Conservation (phyloP, 2,329 filamentous ascomycete species). For the Endoconidiophora laricicola region DNA sequence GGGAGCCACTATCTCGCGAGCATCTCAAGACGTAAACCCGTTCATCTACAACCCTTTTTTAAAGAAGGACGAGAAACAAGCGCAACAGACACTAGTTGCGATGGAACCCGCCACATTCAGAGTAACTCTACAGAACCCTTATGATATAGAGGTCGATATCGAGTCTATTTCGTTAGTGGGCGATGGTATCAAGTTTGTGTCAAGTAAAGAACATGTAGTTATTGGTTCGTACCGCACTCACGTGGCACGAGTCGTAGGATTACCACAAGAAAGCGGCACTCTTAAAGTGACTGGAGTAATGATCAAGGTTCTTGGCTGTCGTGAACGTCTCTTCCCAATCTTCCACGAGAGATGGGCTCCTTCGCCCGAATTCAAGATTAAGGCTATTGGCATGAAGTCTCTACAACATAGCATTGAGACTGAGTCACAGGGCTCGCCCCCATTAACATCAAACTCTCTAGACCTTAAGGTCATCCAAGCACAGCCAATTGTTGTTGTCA, state of each 20-base stretch:
- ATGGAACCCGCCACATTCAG: conserved; percentile 63
- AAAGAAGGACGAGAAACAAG: conserved; percentile 44
- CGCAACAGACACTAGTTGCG: conserved; percentile 57
- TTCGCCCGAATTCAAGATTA: conserved; percentile 54
- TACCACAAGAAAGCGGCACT: conserved; percentile 47
- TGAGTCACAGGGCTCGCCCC: conserved; percentile 23
- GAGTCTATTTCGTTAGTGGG: conserved; percentile 63
- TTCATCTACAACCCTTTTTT: conserved; percentile 94
- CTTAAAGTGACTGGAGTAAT: conserved; percentile 63
- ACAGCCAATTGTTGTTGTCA: conserved; percentile 62
- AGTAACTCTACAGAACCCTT: conserved; percentile 82
- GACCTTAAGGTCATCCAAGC: conserved; percentile 59
- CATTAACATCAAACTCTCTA: conserved; percentile 34
- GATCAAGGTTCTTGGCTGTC: conserved; percentile 66
- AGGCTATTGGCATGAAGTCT: conserved; percentile 50
- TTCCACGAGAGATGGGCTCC: conserved; percentile 63
- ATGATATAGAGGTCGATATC: conserved; percentile 80
- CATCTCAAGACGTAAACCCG: conserved; percentile 53
- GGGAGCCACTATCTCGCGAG: conserved; percentile 30
- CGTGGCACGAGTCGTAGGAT: conserved; percentile 53
- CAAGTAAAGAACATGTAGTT: conserved; percentile 44
- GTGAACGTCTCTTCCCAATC: conserved; percentile 68
- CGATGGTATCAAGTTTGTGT: conserved; percentile 56
- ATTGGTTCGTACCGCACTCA: conserved; percentile 75
- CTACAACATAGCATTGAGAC: conserved; percentile 30